phyloP scores from a whole-genome alignment of 306 rosid genomes.

The Gynostemma pentaphyllum region DNA sequence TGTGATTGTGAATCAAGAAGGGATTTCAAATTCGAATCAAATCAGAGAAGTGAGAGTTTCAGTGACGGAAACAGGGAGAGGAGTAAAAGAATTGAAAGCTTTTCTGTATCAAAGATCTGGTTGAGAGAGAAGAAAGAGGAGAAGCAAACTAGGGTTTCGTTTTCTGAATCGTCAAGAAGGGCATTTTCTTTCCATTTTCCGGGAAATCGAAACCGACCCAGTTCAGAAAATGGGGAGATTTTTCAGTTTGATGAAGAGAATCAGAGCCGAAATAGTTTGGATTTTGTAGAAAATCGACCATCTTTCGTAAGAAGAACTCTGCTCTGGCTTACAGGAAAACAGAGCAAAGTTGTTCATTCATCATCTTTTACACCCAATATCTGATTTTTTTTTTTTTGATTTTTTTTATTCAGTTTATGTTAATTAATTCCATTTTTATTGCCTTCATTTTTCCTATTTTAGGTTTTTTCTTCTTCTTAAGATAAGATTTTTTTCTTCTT shows the following conservation, averaged over 20 bases:
- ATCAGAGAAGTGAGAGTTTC: constrained; percentile 7
- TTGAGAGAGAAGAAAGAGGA: constrained; percentile 49
- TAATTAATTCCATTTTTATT: not conserved
- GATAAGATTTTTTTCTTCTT: too few relatives aligned
- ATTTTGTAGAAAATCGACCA: constrained; percentile 52
- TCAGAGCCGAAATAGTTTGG: constrained; percentile 61
- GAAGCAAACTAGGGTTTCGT: not conserved
- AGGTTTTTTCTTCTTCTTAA: too few relatives aligned
- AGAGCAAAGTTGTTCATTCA: constrained; percentile 79
- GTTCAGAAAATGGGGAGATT: constrained; percentile 33
- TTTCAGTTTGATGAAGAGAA: constrained; percentile 49
- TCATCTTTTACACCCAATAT: constrained; percentile 38
- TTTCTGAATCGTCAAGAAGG: constrained; percentile 34
- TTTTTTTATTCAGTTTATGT: too few relatives aligned
- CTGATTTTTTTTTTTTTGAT: not conserved
- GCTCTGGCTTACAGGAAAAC: constrained; percentile 81
- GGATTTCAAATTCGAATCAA: constrained; percentile 59
- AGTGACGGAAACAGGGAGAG: not conserved
- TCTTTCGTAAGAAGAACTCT: constrained; percentile 85
- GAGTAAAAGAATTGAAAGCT: constrained; percentile 41
- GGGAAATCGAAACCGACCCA: constrained; percentile 17
- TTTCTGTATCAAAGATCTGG: constrained; percentile 76
- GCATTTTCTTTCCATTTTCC: constrained; percentile 72
- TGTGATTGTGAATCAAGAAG: constrained; percentile 68
- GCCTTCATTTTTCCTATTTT: not conserved